These are phyloP conservation scores for Avicennia marina DNA, from an alignment of 257 asterid genomes.

Conservation along the genomic window DNA sequence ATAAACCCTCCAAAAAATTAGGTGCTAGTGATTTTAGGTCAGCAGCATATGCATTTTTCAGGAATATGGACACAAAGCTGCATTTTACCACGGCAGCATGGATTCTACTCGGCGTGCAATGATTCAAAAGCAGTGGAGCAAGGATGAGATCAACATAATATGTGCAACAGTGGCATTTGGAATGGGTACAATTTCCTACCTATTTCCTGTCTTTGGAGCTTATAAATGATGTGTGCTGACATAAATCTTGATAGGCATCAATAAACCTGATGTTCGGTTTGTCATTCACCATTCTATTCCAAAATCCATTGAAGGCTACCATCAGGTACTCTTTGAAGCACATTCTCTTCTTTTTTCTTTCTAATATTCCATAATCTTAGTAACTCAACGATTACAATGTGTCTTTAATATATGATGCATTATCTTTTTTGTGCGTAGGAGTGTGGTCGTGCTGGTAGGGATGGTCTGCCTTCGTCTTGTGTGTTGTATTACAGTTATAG, in stretches of 20 bases:
- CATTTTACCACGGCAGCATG: conserved; percentile 96
- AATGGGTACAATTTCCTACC: conserved; percentile 58
- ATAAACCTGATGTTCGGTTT: conserved; percentile 98
- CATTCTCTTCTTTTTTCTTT: conserved; percentile 10
- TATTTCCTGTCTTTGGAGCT: conserved; percentile 19
- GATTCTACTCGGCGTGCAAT: conserved; percentile 69
- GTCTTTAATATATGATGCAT: too few species aligned
- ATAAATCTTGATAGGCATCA: conserved; percentile 61
- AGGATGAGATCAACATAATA: conserved; percentile 88
- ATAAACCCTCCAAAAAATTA: neutral
- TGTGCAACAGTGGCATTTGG: conserved; percentile 99
- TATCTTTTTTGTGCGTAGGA: conserved; percentile 48
- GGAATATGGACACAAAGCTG: conserved; percentile 83
- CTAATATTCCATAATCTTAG: neutral
- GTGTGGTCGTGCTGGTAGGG: conserved; percentile 99
- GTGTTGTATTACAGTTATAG: conserved; percentile 86
- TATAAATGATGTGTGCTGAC: conserved; percentile 22
- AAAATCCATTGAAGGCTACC: conserved; percentile 97
- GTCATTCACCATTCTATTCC: conserved; percentile 99
- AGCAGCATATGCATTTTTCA: conserved; percentile 30
- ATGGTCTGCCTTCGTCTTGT: conserved; percentile 90
- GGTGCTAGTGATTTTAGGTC: conserved; percentile 20
- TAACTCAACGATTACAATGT: too few species aligned
- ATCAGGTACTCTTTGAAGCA: conserved; percentile 55
- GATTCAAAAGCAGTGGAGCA: conserved; percentile 94